Conservation (phyloP, 2,329 filamentous ascomycete genomes). For the Erysiphe pisi region DNA sequence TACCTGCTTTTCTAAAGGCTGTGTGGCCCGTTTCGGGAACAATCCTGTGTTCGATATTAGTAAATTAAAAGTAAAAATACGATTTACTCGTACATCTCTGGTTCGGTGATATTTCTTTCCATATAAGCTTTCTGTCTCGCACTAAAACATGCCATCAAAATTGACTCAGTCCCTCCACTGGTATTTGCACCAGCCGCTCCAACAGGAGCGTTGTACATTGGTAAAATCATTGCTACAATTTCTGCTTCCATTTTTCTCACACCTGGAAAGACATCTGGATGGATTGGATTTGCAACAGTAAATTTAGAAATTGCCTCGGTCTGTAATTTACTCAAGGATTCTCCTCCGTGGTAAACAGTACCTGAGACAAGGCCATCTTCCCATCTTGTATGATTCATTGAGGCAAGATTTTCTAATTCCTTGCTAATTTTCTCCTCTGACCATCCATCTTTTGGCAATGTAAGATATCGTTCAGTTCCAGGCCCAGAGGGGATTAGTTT, state of each 20-base stretch:
- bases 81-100: constrained; percentile 66
- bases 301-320: constrained; percentile 90
- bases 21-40: constrained; percentile 90
- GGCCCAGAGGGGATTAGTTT: constrained; percentile 70
- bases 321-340: constrained; percentile 70
- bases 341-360: constrained; percentile 90
- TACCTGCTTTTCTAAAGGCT: constrained; percentile 86
- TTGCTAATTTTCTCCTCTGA: constrained; percentile 63
- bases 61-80: constrained; percentile 26
- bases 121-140: constrained; percentile 78
- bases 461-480: constrained; percentile 60
- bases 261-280: constrained; percentile 95
- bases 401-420: constrained; percentile 67
- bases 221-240: constrained; percentile 86
- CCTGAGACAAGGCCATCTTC: constrained; percentile 92
- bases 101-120: constrained; percentile 80
- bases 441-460: constrained; percentile 76
- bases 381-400: constrained; percentile 91
- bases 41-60: constrained; percentile 50
- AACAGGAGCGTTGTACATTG: constrained; percentile 79
- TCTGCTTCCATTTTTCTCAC: constrained; percentile 99
- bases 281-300: constrained; percentile 90
- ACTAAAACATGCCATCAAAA: constrained; percentile 85
- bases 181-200: constrained; percentile 80
- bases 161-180: constrained; percentile 88